A percentile compares a stretch with the other conserved stretches of the same genome.
phyloP scores from a whole-genome alignment of 2,329 filamentous ascomycete species.

The Aspergillus bombycis region DNA sequence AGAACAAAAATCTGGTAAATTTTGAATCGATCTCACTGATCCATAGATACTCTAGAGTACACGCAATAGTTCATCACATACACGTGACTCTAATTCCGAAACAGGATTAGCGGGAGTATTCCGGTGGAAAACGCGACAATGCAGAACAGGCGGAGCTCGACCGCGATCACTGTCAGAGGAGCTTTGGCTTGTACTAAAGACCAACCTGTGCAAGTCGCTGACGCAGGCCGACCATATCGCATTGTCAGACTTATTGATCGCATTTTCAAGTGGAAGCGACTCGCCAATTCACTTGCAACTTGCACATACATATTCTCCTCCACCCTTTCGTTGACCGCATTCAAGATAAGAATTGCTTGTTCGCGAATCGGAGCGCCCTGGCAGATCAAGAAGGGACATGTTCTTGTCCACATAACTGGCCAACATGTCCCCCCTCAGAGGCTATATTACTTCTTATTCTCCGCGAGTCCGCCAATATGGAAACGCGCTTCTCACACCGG shows the following conservation, averaged over 20 bases:
- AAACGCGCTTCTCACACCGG: constrained; percentile 86
- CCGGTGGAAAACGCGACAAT: constrained; percentile 34
- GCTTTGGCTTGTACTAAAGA: constrained; percentile 14
- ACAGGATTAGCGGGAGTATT: constrained; percentile 29
- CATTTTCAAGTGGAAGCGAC: constrained; percentile 1
- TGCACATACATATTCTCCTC: neutral
- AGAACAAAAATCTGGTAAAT: neutral
- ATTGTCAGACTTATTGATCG: constrained; percentile 1
- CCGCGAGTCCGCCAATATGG: constrained; percentile 86
- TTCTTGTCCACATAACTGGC: constrained; percentile 34
- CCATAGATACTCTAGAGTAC: no score
- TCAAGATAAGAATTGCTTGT: constrained; percentile 4
- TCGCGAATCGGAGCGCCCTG: constrained; percentile 24
- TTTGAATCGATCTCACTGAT: neutral
- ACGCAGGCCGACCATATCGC: neutral
- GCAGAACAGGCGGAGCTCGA: constrained; percentile 27
- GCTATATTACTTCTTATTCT: constrained; percentile 89
- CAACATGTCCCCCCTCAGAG: constrained; percentile 69
- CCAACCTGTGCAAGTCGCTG: neutral
- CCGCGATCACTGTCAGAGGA: constrained; percentile 27
- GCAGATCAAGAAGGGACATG: constrained; percentile 38
- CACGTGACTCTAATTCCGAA: constrained; percentile 31
- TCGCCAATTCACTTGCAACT: neutral
- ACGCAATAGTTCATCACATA: neutral
- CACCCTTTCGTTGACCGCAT: constrained; percentile 18